Conservation (phyloP, 2,329 filamentous ascomycete species). For the Dactylonectria macrodidyma region DNA sequence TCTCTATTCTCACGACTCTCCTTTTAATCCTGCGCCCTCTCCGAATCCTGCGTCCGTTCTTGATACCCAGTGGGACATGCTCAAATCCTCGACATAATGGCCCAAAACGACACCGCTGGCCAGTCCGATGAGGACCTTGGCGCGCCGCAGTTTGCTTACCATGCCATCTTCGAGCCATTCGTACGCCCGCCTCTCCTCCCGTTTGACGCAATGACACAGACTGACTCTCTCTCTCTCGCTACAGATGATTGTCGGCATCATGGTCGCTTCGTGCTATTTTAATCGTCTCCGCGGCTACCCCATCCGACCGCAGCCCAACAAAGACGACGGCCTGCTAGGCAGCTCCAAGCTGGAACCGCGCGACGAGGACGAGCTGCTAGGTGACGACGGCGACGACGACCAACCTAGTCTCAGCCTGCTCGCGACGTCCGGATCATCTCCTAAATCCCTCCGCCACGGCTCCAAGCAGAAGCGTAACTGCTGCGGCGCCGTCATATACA, state of each 20-base stretch:
- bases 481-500: slow-evolving; percentile 65
- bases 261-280: slow-evolving; percentile 49
- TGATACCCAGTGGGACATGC: neutral
- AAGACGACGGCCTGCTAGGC: slow-evolving; percentile 44
- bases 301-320: slow-evolving; percentile 38
- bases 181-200: slow-evolving; percentile 37
- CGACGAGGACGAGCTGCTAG: slow-evolving; percentile 39
- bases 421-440: neutral
- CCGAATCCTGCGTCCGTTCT: too few species aligned
- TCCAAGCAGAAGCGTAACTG: slow-evolving; percentile 58
- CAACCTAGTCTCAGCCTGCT: slow-evolving; percentile 31
- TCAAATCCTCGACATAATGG: slow-evolving; percentile 3
- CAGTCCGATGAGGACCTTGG: slow-evolving; percentile 38
- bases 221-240: slow-evolving; percentile 17
- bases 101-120: slow-evolving; percentile 13
- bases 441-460: neutral
- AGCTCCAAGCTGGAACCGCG: slow-evolving; percentile 40
- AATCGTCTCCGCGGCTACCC: slow-evolving; percentile 47
- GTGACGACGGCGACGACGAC: slow-evolving; percentile 42
- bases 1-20: too few species aligned
- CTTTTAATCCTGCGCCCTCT: too few species aligned
- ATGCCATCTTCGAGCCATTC: slow-evolving; percentile 47
- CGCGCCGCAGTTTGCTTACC: slow-evolving; percentile 47
- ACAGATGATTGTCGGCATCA: slow-evolving; percentile 48
- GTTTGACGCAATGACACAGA: neutral